Evolutionary conservation across 78 protist genomes (phyloP), one percentile per base, ranked within the genome.

Genomic region (Dictyostelium purpureum): DNA sequence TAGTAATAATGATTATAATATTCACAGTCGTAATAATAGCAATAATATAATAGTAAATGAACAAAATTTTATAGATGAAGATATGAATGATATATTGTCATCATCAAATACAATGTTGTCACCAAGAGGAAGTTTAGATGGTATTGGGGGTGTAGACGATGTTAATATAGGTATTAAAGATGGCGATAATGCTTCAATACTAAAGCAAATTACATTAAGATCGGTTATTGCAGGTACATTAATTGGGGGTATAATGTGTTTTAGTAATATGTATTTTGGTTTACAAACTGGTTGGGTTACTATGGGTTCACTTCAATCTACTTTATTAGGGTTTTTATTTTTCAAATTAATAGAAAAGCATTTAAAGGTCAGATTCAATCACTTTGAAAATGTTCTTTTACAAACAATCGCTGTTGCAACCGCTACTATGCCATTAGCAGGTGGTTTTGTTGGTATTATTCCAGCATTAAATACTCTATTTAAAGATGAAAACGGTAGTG

Each of bases 371-470:
- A 43, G 57, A 6, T 79, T 94, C 56, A 70, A 87, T 54, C 91
- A 77, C 21, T 83, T 88, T 38, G 96, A 94, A 47, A 90, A 94
- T 52, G 94, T 90, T 21, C 42, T 90, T 11, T 65, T 90, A 45
- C 94, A 90, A 51, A 81, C 94, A 0, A 74, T 91, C 0, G 95
- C 90, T 0, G 97, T 95, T 7, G 97, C 97, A 43, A 87, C 96
- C 2, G 97, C 97, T 5, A 91, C 97, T 3, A 87, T 95, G 95
- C 96, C 97, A 9, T 59, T 95, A 75, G 95, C 97, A 1, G 97
- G 94, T 33, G 97, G 97, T 28, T 90, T 87, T 54, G 90, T 90
- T 76, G 93, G 93, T 37, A 77, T 85, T 31, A 43, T 95, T 4
- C 97, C 97, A 7, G 97, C 97, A 26, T 26, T 95, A 14, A 11